Evolutionary conservation across 2,329 filamentous ascomycete species (phyloP).

Genomic region (Hypomyces perniciosus): DNA sequence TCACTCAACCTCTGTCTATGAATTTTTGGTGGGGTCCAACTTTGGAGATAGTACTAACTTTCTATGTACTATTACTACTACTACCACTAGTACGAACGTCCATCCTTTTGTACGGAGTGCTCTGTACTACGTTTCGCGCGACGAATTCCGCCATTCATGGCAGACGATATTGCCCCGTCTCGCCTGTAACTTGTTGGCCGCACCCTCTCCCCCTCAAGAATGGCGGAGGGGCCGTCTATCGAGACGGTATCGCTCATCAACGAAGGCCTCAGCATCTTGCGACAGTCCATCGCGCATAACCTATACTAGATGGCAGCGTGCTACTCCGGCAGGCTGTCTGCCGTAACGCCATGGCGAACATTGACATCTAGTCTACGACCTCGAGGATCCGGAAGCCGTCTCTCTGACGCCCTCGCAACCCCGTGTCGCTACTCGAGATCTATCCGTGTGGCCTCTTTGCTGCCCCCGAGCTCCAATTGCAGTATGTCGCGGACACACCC

Average conservation of each 20-base stretch:
- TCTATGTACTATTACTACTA: background rate
- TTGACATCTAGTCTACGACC: conserved; percentile 8
- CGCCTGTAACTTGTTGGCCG: too few relatives aligned
- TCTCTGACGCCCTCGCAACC: background rate
- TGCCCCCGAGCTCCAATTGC: background rate
- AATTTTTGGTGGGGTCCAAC: background rate
- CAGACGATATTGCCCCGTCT: too few relatives aligned
- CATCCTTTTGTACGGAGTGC: too few relatives aligned
- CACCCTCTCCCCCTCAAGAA: too few relatives aligned
- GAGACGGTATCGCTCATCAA: background rate
- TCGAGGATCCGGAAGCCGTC: background rate
- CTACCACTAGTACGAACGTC: too few relatives aligned
- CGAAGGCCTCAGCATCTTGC: background rate
- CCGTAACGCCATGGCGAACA: conserved; percentile 15
- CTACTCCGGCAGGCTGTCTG: conserved; percentile 15
- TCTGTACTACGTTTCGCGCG: too few relatives aligned
- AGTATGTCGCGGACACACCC: background rate
- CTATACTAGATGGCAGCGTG: conserved; percentile 15
- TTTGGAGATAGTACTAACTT: background rate
- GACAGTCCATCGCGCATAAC: conserved; percentile 3
- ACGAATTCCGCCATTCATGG: too few relatives aligned
- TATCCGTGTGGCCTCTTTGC: conserved; percentile 14
- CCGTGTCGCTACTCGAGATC: background rate
- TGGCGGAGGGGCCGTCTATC: too few relatives aligned
- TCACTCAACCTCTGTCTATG: background rate